phyloP scores from a whole-genome alignment of 441 rosid species.

The Sinapis alba region DNA sequence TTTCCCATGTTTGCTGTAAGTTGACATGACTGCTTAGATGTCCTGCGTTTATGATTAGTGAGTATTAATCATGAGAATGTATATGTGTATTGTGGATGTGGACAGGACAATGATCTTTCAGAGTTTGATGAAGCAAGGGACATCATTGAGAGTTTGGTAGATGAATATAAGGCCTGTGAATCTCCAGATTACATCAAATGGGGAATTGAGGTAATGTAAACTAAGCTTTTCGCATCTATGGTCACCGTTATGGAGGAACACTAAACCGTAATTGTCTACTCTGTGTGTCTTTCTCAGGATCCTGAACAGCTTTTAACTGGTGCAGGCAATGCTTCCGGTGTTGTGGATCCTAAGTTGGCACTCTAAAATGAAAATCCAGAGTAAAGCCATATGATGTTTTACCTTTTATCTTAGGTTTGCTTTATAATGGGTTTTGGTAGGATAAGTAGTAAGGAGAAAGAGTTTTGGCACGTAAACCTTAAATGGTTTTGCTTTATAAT shows the following conservation, averaged over 20 bases:
- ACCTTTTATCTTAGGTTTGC: too few relatives aligned
- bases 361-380: not conserved
- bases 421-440: too few relatives aligned
- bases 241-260: constrained; percentile 1
- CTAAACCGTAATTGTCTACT: not conserved
- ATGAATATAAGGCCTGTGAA: constrained; percentile 98
- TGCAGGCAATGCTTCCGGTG: constrained; percentile 85
- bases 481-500: too few relatives aligned
- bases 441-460: too few relatives aligned
- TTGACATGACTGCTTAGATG: constrained; percentile 27
- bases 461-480: not conserved
- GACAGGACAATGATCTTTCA: constrained; percentile 97
- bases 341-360: constrained; percentile 70
- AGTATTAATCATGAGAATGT: not conserved
- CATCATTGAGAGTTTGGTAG: constrained; percentile 91
- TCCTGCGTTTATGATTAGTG: not conserved
- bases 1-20: constrained; percentile 99
- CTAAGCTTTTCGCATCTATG: not conserved
- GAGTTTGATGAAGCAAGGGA: constrained; percentile 98
- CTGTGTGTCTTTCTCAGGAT: constrained; percentile 51
- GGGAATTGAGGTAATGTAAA: constrained; percentile 93
- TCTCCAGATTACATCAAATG: constrained; percentile 99
- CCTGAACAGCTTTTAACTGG: constrained; percentile 79
- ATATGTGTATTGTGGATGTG: constrained; percentile 13
- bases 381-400: not conserved